Percentiles rank a stretch among this genome's conserved stretches.
Conservation (phyloP, 768 basidiomycete genomes). For the Chalciporus pseudorubinellus region DNA sequence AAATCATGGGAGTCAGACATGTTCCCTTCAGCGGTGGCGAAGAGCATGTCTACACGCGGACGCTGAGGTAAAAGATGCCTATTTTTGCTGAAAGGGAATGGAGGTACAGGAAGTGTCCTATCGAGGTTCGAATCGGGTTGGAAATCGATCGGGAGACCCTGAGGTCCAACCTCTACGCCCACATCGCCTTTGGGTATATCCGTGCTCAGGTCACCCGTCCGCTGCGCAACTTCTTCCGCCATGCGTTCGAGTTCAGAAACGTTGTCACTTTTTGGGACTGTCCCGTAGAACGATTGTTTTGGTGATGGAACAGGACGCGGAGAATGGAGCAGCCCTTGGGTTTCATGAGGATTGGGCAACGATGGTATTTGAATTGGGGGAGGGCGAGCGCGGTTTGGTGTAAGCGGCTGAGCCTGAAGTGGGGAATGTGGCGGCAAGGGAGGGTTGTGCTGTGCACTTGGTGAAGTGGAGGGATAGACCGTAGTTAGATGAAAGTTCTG, state of each 20-base stretch:
- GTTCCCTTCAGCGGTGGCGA: constrained; percentile 14
- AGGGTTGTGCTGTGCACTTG: constrained; percentile 53
- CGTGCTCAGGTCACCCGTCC: constrained; percentile 26
- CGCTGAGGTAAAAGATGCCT: constrained; percentile 13
- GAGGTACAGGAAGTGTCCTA: constrained; percentile 63
- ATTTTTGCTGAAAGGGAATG: constrained; percentile 47
- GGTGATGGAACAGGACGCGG: constrained; percentile 71
- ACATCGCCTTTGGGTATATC: constrained; percentile 24
- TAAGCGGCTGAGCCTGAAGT: neutral
- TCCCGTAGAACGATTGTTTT: constrained; percentile 45
- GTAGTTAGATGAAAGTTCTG: constrained; percentile 57
- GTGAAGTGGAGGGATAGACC: constrained; percentile 62
- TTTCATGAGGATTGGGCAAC: constrained; percentile 31
- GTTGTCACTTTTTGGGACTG: constrained; percentile 33
- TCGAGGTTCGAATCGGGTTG: constrained; percentile 32
- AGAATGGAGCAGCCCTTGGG: constrained; percentile 48
- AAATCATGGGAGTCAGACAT: constrained; percentile 9
- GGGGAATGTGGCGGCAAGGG: constrained; percentile 26
- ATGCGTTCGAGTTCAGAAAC: constrained; percentile 72
- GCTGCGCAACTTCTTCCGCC: constrained; percentile 53
- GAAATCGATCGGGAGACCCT: constrained; percentile 13
- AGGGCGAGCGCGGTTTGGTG: constrained; percentile 14
- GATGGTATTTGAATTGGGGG: constrained; percentile 22
- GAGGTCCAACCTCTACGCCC: constrained; percentile 18
- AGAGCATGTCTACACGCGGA: constrained; percentile 33